Base-by-base conservation (phyloP, 208 protist genomes). In the Porcisia hertigi region DNA sequence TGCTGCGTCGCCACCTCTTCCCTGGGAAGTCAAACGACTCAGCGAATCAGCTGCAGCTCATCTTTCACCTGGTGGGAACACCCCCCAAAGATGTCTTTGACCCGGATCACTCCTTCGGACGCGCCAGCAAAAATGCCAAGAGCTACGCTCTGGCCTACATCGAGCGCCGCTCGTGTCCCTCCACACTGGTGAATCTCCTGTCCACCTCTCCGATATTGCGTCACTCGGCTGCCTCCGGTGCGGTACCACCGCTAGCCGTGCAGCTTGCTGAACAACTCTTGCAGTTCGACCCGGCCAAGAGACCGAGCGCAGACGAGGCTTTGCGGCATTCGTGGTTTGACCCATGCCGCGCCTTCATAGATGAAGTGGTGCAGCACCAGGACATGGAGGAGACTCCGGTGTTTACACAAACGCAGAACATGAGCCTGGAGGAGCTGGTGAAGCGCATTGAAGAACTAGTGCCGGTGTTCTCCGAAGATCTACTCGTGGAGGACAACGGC, bases 11-110 rank as follows among this genome's bases (percentile, higher is more conserved):
- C 4, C 95, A 98, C 67, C 83, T 98, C 16, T 94, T 98, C 55
- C 96, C 96, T 11, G 97, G 97, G 20, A 97, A 96, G 69, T 82
- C 84, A 18, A 98, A 99, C 75, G 92, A 98, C 81, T 93, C 87
- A 1, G 98, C 98, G n/a, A 95, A 98, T 69, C 96, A 98, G 80
- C 87, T 99, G 16, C 91, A 91, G 65, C 90, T 95, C 63, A 98
- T 99, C 41, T 97, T 98, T 53, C 82, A 88, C 69, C 88, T 97
- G 43, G 91, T 99, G 16, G 98, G 98, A 55, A 99, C 98, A 9
- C 98, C 98, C 18, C 94, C 82, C 47, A 80, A 91, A 16, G 88
- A 94, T 9, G 75, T 94, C 53, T 97, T 97, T 69, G 82, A 94
- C 25, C 73, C 71, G 23, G 87, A 88, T 45, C 76, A 85, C 55